Evolutionary conservation across 1,284 basidiomycete genomes (phyloP), one percentile per base, ranked within the genome.

Genomic region (Laetiporus sulphureus): DNA sequence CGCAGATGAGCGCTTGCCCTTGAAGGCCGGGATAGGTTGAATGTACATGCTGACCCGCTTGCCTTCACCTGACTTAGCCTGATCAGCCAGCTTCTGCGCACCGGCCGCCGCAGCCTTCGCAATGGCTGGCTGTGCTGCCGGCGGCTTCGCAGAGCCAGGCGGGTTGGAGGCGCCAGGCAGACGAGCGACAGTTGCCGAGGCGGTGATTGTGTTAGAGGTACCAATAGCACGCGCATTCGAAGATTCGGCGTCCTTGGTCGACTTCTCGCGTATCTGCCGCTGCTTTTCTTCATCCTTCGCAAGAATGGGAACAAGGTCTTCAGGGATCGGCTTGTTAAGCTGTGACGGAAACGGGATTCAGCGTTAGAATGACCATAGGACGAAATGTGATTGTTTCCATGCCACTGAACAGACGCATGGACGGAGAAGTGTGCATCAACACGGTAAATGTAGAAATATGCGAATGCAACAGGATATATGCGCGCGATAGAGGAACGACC

Each of bases 261-360:
- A 75, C 57, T 84, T 91, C 57, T 90, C 86, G 45, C 79, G 75
- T 57, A 94, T 92, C 41, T 71, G 75, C 50, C 79, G 79, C 57
- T 93, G 90, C 65, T 89, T 92, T 40, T 83, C 79, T 64, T 89
- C 86, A 56, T 94, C 89, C 65, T 95, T 95, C 33, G 90, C 80
- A 27, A 96, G 68, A 55, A 96, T 92, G 4, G 86, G 77, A n/a
- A 96, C 83, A 40, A 98, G 77, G 61, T 98, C 95, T 35, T 91
- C 87, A 10, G 92, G 94, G 51, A 97, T 90, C 6, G 92, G 90
- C 58, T 92, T 86, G 59, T 93, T 94, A 40, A 96, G 79, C 89
- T 91, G 48, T n/a, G n/a, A n/a, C n/a, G n/a, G n/a, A n/a, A n/a
- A n/a, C n/a, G n/a, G n/a, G n/a, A n/a, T n/a, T n/a, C n/a, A n/a